Evolutionary conservation across 225 moss, liverwort and hornwort species (phyloP).

Genomic region (Bryum argenteum): DNA sequence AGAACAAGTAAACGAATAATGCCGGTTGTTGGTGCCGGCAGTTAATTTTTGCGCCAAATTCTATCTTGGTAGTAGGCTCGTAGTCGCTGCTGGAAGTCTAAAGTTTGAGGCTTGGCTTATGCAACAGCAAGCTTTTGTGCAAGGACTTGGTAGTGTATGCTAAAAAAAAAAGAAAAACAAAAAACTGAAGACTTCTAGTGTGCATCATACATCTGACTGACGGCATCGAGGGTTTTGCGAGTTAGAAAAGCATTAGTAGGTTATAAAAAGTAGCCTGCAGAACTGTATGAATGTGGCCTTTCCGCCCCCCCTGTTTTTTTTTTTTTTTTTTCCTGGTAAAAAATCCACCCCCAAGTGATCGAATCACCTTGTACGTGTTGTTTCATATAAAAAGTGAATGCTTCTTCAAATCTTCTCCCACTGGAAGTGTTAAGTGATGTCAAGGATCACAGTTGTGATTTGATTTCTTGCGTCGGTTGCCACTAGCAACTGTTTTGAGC

Average conservation of each 20-base stretch:
- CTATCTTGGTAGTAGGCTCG: constrained; percentile 29
- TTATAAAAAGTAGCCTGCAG: constrained; percentile 39
- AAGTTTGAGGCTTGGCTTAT: constrained; percentile 42
- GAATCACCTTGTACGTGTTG: constrained; percentile 44
- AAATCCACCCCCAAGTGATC: constrained; percentile 22
- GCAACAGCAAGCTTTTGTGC: constrained; percentile 34
- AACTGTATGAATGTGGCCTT: constrained; percentile 34
- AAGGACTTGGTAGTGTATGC: constrained; percentile 22
- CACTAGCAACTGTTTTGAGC: constrained; percentile 30
- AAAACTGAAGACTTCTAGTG: constrained; percentile 18
- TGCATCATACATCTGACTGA: constrained; percentile 29
- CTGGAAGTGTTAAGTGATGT: constrained; percentile 23
- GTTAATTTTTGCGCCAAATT: constrained; percentile 46
- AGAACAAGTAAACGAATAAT: constrained; percentile 38
- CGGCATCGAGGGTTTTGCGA: constrained; percentile 41
- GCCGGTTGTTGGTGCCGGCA: constrained; percentile 48
- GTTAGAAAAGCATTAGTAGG: constrained; percentile 36
- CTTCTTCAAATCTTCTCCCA: not conserved
- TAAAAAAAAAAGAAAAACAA: constrained; percentile 2
- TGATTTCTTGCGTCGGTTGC: constrained; percentile 32
- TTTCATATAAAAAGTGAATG: constrained; percentile 38
- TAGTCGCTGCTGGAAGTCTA: constrained; percentile 27
- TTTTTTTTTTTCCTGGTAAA: constrained; percentile 17
- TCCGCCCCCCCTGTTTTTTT: too few relatives aligned
- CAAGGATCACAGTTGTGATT: constrained; percentile 36